Base-by-base conservation (phyloP, 305 asterid genomes). In the Rubia occidens region DNA sequence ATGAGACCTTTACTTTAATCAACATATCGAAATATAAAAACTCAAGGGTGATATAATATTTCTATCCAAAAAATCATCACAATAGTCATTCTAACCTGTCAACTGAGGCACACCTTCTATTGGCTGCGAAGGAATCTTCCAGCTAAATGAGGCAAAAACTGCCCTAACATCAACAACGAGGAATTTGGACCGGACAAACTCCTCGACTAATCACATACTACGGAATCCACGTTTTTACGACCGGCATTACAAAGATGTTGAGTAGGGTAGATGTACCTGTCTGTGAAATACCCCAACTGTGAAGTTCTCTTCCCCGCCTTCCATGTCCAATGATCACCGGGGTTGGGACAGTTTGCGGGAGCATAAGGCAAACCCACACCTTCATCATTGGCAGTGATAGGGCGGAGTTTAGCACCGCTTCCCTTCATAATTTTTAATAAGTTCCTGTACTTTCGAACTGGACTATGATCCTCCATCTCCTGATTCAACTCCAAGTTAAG, bases 301-400 rank as follows among this genome's bases (percentile, higher is more conserved):
- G 81, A 63, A 29, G 81, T 51, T 80, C 96, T 74, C 82, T 45
- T 85, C 77, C 98, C 98, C 0, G 77, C 87, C 82, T 77, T 91
- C 98, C 98, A 91, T 15, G 74, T 70, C 98, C 98, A 91, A 37
- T 68, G 85, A 78, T 91, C 98, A 18, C 98, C 96, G 8, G 88
- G 92, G 70, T 81, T 81, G 21, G 98, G 98, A 82, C 85, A 89
- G 85, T 89, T 75, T 68, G 69, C 74, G 35, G 96, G 98, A 47
- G 96, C 95, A 79, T 89, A 89, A 14, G 98, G 98, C 71, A 82
- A 84, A 73, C 98, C 98, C 80, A 78, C 83, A 42, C 98, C 96
- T 2, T 82, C 79, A 60, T 66, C 83, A 66, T 78, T 70, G 68
- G 24, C 75, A 54, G 83, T 70, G 53, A 89, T 95, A 11, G 92